Conservation (phyloP, 805 yeast genomes). For the Spathaspora gorwiae region DNA sequence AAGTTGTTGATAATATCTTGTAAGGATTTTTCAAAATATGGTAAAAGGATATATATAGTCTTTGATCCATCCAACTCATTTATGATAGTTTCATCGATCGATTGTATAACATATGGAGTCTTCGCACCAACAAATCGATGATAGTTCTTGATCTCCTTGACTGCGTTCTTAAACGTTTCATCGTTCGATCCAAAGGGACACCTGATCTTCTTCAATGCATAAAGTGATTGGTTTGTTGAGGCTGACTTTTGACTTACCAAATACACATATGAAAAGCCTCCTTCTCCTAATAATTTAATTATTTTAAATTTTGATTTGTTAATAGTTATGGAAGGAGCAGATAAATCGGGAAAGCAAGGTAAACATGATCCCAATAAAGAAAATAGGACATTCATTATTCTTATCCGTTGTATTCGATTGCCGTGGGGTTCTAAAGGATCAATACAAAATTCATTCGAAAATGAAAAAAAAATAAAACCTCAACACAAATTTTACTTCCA, state of each 20-base stretch:
- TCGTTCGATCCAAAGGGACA: slow-evolving; percentile 84
- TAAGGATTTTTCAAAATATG: slow-evolving; percentile 66
- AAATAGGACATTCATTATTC: slow-evolving; percentile 19
- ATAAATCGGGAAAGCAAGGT: slow-evolving; percentile 41
- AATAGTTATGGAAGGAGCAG: slow-evolving; percentile 55
- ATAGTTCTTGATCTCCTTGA: slow-evolving; percentile 74
- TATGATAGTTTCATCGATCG: slow-evolving; percentile 66
- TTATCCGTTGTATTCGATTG: no score
- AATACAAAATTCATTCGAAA: no score
- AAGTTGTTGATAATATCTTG: slow-evolving; percentile 74
- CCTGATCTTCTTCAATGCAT: slow-evolving; percentile 79
- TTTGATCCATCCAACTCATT: slow-evolving; percentile 78
- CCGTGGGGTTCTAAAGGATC: no score
- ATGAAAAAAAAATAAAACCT: no score
- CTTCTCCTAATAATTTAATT: slow-evolving; percentile 77
- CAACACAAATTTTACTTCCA: not conserved
- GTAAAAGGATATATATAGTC: slow-evolving; percentile 73
- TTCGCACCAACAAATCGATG: slow-evolving; percentile 54
- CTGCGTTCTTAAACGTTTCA: slow-evolving; percentile 54
- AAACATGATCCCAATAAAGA: slow-evolving; percentile 27
- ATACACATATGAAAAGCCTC: slow-evolving; percentile 85
- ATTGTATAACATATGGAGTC: slow-evolving; percentile 61
- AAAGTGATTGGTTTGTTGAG: slow-evolving; percentile 34
- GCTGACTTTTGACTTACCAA: slow-evolving; percentile 52
- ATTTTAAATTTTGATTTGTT: slow-evolving; percentile 62